Evolutionary conservation across 2,329 filamentous ascomycete species (phyloP), one percentile per base, ranked within the genome.

Genomic region (Beauveria sp.): DNA sequence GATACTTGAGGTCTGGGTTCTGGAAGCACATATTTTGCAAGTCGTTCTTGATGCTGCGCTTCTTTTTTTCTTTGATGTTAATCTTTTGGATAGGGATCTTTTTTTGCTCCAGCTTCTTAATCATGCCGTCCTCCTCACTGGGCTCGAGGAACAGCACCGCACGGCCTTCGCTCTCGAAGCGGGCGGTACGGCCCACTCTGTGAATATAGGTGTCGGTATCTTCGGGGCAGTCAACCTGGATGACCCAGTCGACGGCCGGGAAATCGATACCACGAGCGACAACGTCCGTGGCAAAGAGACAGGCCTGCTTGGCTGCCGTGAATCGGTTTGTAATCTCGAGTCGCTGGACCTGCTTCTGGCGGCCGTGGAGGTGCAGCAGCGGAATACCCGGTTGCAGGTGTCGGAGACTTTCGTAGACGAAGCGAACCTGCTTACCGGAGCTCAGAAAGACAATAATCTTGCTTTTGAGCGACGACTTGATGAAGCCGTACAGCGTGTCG

Each of bases 191-290:
- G 1, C 95, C 95, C 5, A 97, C 93, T 63, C 95, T 87, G 75
- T 99, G 95, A 67, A 99, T 98, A 70, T 99, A 99, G 0, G 95
- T 99, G 70, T 98, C 95, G 4, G 90, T 89, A 73, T 99, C 93
- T 74, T 99, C 95, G 0, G 95, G 95, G 67, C 91, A 96, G 73
- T 99, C 95, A n/a, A 91, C 83, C 72, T 99, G 95, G n/a, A 99
- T 91, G 5, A 99, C 95, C 89, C 95, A 99, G 73, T 99, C 95
- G 0, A 99, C 95, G 3, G 92, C 88, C 0, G 95, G 95, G 71
- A 99, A 98, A 73, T 99, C 95, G 14, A 99, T 83, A 65, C 95
- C 95, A 73, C 95, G 85, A 0, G 95, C 95, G 4, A 96, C 92
- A 6, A 99, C 91, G 71, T 99, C 95, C 0, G 95, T 99, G 1